phyloP scores from a whole-genome alignment of 2,329 filamentous ascomycete species.

The Xylariaceae sp. region DNA sequence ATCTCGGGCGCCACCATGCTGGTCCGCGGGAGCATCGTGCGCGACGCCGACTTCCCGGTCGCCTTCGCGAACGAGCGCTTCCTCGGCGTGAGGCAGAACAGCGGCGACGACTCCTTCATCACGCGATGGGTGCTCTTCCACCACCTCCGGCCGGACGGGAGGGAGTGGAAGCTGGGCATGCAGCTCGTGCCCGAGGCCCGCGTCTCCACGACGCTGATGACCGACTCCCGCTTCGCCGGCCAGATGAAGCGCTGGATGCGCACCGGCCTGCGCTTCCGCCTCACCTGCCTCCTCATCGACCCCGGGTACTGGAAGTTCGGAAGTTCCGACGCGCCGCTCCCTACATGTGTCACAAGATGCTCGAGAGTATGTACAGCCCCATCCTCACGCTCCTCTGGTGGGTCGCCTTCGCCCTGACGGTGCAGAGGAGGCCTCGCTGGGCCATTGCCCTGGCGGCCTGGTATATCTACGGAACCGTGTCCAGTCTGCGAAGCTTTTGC shows the following conservation, averaged over 20 bases:
- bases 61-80: constrained; percentile 22
- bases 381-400: constrained; percentile 13
- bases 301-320: constrained; percentile 15
- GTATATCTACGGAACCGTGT: constrained; percentile 14
- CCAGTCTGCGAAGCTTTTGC: constrained; percentile 11
- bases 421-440: constrained; percentile 6
- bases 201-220: constrained; percentile 21
- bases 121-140: constrained; percentile 25
- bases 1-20: constrained; percentile 27
- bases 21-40: constrained; percentile 21
- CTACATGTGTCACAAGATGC: constrained; percentile 22
- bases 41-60: constrained; percentile 20
- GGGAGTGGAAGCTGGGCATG: constrained; percentile 18
- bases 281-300: constrained; percentile 17
- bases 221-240: constrained; percentile 11
- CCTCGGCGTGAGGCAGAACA: constrained; percentile 19
- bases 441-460: constrained; percentile 9
- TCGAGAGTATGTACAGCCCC: constrained; percentile 16
- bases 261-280: constrained; percentile 17
- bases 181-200: constrained; percentile 22
- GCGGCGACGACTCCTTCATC: constrained; percentile 26
- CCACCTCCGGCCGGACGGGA: constrained; percentile 10
- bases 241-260: constrained; percentile 27
- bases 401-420: constrained; percentile 12
- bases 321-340: constrained; percentile 7